Evolutionary conservation across 768 basidiomycete genomes (phyloP).

Genomic region (Phylloporus arenicola): DNA sequence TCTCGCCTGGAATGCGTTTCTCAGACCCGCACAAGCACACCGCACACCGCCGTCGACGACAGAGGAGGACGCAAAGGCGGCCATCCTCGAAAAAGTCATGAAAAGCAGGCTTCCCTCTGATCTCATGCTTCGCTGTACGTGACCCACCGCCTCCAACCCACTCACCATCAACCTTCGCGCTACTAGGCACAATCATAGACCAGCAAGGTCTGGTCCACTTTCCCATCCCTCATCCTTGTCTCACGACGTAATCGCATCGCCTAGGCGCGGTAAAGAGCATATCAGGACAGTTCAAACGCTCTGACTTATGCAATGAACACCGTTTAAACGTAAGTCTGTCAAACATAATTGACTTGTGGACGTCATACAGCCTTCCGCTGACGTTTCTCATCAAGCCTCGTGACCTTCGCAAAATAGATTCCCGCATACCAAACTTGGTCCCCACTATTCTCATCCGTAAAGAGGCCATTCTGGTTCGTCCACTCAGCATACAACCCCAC

Average conservation of each 20-base stretch:
- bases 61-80: conserved; percentile 69
- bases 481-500: background rate
- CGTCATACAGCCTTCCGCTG: conserved; percentile 19
- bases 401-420: conserved; percentile 96
- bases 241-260: conserved; percentile 27
- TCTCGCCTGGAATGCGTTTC: conserved; percentile 28
- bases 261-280: conserved; percentile 82
- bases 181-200: conserved; percentile 80
- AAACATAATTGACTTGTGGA: conserved; percentile 9
- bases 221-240: conserved; percentile 7
- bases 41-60: conserved; percentile 26
- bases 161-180: conserved; percentile 14
- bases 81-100: conserved; percentile 79
- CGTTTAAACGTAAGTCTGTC: conserved; percentile 71
- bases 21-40: background rate
- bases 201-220: conserved; percentile 55
- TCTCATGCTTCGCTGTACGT: conserved; percentile 86
- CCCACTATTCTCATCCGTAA: conserved; percentile 89
- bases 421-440: conserved; percentile 87
- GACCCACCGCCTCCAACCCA: conserved; percentile 3
- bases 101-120: conserved; percentile 85
- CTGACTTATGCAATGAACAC: conserved; percentile 83
- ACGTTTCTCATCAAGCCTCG: conserved; percentile 57
- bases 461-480: conserved; percentile 77
- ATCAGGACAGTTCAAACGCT: conserved; percentile 85